Evolutionary conservation across 164 flowering plant genomes (phyloP).

Genomic region (Saururus chinensis): DNA sequence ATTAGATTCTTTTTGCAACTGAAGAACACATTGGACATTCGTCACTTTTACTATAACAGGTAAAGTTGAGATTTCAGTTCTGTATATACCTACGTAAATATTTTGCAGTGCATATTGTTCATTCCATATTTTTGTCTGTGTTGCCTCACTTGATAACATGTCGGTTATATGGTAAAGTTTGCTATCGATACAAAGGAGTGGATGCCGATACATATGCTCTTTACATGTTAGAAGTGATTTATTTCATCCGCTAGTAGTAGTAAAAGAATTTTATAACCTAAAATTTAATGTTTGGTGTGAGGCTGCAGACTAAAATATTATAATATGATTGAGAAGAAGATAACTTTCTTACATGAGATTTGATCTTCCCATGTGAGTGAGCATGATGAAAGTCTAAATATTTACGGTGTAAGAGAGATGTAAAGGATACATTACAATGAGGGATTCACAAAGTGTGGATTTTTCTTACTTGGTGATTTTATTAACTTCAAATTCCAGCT

Average conservation of each 20-base stretch:
- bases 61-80: conserved; percentile 7
- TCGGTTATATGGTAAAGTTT: not conserved
- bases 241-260: not conserved
- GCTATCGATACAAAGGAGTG: not conserved
- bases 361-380: no score
- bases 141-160: not conserved
- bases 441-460: no score
- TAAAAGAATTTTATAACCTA: not conserved
- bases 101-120: no score
- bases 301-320: not conserved
- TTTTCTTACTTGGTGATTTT: no score
- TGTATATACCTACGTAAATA: no score
- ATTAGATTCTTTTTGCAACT: conserved; percentile 81
- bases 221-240: not conserved
- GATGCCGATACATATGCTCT: not conserved
- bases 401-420: no score
- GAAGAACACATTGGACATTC: conserved; percentile 61
- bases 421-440: no score
- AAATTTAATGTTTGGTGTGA: not conserved
- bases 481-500: no score
- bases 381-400: no score
- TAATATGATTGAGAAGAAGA: no score
- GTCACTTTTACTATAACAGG: conserved; percentile 80
- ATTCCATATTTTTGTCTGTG: not conserved
- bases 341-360: no score